Evolutionary conservation across 768 basidiomycete species (phyloP).

Genomic region (Gelatoporia subvermispora): DNA sequence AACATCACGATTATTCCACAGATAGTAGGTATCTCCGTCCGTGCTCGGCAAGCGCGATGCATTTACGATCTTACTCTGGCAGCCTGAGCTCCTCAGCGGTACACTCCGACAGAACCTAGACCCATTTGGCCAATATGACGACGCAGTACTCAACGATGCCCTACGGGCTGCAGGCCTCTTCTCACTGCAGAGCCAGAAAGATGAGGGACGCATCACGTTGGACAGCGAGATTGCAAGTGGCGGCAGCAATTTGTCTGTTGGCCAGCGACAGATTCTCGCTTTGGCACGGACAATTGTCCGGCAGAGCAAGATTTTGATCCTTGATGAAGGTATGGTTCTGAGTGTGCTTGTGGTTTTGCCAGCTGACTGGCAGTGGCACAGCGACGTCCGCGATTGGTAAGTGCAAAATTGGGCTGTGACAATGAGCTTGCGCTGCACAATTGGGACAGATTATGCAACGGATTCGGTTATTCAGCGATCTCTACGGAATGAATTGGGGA

Average conservation of each 20-base stretch:
- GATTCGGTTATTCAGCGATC: slow-evolving; percentile 54
- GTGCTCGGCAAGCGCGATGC: background rate
- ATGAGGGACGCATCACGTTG: slow-evolving; percentile 35
- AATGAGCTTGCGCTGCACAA: background rate
- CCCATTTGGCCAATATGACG: slow-evolving; percentile 52
- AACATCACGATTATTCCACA: slow-evolving; percentile 60
- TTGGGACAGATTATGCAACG: slow-evolving; percentile 44
- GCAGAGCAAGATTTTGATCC: slow-evolving; percentile 48
- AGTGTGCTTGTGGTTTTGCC: background rate
- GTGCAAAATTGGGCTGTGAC: background rate
- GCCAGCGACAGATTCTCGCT: slow-evolving; percentile 58
- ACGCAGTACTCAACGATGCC: slow-evolving; percentile 45
- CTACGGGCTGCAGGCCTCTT: slow-evolving; percentile 44
- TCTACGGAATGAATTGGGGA: slow-evolving; percentile 40
- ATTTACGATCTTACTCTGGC: background rate
- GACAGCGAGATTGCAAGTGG: slow-evolving; percentile 42
- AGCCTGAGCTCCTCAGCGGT: slow-evolving; percentile 51
- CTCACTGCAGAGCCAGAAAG: slow-evolving; percentile 32
- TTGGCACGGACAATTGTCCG: slow-evolving; percentile 56
- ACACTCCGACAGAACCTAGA: slow-evolving; percentile 55
- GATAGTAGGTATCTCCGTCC: slow-evolving; percentile 29
- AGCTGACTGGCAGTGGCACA: slow-evolving; percentile 5
- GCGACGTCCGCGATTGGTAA: slow-evolving; percentile 44
- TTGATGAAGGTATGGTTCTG: slow-evolving; percentile 43
- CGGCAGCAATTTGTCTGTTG: slow-evolving; percentile 45